phyloP scores from a whole-genome alignment of 2,329 filamentous ascomycete genomes.

The Cadophora sp. region DNA sequence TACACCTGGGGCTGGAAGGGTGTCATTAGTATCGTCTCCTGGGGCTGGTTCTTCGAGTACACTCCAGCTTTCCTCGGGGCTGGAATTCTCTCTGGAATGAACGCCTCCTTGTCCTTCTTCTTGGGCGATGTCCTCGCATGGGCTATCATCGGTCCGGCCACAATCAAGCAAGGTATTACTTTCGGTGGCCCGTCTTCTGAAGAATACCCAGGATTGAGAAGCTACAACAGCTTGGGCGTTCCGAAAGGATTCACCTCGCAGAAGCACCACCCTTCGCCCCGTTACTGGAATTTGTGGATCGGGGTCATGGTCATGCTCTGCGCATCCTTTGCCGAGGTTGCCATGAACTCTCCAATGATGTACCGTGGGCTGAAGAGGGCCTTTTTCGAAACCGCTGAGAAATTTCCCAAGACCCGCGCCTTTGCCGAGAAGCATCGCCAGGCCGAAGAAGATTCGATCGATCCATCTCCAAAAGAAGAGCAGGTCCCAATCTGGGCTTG shows the following conservation, averaged over 20 bases:
- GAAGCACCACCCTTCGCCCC: not conserved
- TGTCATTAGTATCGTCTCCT: not conserved
- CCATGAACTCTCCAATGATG: constrained; percentile 11
- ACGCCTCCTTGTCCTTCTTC: constrained; percentile 5
- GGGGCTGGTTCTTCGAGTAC: constrained; percentile 11
- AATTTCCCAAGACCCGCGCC: not conserved
- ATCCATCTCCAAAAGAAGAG: constrained; percentile 6
- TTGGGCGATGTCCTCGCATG: constrained; percentile 3
- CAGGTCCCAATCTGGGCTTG: constrained; percentile 13
- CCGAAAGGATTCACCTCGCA: not conserved
- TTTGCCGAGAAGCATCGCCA: constrained; percentile 6
- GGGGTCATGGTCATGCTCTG: constrained; percentile 15
- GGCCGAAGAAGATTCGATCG: not conserved
- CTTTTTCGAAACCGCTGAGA: not conserved
- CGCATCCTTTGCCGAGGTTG: constrained; percentile 12
- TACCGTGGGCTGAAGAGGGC: constrained; percentile 9
- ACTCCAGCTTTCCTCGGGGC: constrained; percentile 13
- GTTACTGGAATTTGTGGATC: constrained; percentile 3
- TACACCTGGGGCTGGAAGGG: constrained; percentile 2
- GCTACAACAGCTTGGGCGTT: not conserved
- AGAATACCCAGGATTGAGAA: not conserved
- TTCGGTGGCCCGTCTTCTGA: not conserved
- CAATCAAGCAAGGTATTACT: not conserved
- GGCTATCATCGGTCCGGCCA: constrained; percentile 7
- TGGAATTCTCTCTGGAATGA: constrained; percentile 11